Conservation (phyloP, 768 basidiomycete species). For the Tephrocybe sp. region DNA sequence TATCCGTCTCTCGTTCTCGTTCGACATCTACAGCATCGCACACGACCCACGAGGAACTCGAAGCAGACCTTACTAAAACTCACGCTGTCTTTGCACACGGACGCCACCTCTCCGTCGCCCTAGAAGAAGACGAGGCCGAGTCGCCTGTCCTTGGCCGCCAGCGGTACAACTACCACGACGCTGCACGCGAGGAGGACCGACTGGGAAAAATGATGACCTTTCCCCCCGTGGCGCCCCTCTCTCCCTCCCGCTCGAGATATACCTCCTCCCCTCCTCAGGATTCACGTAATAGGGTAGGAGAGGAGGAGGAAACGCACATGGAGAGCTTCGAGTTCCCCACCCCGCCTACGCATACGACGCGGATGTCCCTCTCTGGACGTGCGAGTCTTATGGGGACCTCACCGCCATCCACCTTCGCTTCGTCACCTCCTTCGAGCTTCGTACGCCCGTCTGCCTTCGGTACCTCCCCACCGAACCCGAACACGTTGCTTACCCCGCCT, state of each 20-base stretch:
- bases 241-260: constrained; percentile 13
- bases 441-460: not conserved
- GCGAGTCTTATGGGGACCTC: not conserved
- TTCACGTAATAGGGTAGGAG: not conserved
- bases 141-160: constrained; percentile 2
- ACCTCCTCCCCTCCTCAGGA: not conserved
- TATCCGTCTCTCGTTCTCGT: too few relatives aligned
- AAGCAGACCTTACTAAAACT: constrained; percentile 10
- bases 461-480: not conserved
- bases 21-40: not conserved
- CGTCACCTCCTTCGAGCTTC: too few relatives aligned
- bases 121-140: not conserved
- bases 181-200: not conserved
- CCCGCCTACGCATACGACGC: constrained; percentile 8
- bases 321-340: constrained; percentile 11
- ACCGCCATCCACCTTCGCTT: too few relatives aligned
- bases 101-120: not conserved
- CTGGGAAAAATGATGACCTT: constrained; percentile 18
- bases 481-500: not conserved
- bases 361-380: not conserved
- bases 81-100: constrained; percentile 2
- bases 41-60: constrained; percentile 8
- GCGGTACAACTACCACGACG: not conserved
- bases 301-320: not conserved
- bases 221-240: constrained; percentile 21